phyloP scores from a whole-genome alignment of 345 rosid species.

The Camelina hispida region DNA sequence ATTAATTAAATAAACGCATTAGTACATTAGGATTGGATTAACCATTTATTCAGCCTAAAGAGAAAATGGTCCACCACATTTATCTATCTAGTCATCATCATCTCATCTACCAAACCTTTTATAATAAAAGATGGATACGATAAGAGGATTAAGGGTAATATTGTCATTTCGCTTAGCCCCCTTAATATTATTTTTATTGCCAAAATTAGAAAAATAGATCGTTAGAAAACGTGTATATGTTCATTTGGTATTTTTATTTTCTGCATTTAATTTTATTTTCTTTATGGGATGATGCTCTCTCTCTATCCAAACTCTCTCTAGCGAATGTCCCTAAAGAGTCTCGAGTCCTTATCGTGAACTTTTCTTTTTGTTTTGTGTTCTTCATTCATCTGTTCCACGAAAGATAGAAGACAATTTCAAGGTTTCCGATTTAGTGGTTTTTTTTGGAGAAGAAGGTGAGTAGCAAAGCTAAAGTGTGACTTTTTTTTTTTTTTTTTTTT shows the following conservation, averaged over 20 bases:
- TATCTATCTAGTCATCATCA: constrained; percentile 42
- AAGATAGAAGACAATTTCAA: constrained; percentile 10
- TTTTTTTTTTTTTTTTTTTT: not conserved
- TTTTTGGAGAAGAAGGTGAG: constrained; percentile 1
- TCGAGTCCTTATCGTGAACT: constrained; percentile 30
- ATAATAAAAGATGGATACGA: too few species aligned
- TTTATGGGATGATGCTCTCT: not conserved
- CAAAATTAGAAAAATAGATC: constrained; percentile 27
- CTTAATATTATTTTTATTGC: constrained; percentile 12
- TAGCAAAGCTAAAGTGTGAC: not conserved
- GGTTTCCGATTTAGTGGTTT: constrained; percentile 15
- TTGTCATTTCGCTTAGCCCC: not conserved
- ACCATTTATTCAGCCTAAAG: constrained; percentile 23
- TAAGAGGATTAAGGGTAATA: constrained; percentile 43
- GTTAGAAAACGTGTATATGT: constrained; percentile 46
- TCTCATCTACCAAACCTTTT: constrained; percentile 36
- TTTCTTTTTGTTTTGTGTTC: not conserved
- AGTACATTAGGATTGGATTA: constrained; percentile 26
- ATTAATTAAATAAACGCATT: not conserved
- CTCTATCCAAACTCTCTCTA: constrained; percentile 27
- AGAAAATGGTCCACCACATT: constrained; percentile 39
- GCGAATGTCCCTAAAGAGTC: constrained; percentile 33
- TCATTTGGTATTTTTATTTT: constrained; percentile 23
- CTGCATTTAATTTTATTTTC: constrained; percentile 24
- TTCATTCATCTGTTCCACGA: constrained; percentile 18